phyloP scores from a whole-genome alignment of 768 basidiomycete genomes.

The Clathrus columnatus region DNA sequence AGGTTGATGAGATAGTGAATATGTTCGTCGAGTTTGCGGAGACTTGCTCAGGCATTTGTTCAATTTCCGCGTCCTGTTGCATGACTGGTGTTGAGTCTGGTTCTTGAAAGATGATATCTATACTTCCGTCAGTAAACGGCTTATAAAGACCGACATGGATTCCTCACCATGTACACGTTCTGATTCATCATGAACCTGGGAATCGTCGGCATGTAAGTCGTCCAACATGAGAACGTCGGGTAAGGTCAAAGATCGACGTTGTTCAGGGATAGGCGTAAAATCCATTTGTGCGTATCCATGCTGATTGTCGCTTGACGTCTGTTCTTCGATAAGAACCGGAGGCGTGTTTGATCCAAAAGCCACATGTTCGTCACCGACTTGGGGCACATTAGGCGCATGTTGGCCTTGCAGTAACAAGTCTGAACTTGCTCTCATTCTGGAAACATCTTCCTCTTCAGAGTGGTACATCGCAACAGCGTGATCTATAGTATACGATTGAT shows the following conservation, averaged over 20 bases:
- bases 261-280: not conserved
- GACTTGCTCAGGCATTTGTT: not conserved
- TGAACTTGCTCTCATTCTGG: not conserved
- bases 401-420: not conserved
- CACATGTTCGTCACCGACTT: not conserved
- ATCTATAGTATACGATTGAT: no score
- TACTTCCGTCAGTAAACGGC: not conserved
- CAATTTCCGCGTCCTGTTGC: not conserved
- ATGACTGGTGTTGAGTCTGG: not conserved
- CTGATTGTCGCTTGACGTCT: not conserved
- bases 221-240: not conserved
- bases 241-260: not conserved
- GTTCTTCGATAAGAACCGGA: not conserved
- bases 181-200: not conserved
- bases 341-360: not conserved
- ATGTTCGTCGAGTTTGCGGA: not conserved
- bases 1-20: not conserved
- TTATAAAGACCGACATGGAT: not conserved
- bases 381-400: not conserved
- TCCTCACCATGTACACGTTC: not conserved
- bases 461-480: not conserved
- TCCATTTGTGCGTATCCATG: not conserved
- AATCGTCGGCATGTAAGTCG: not conserved
- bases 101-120: not conserved
- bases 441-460: not conserved